Conservation (phyloP, 306 rosid species). For the Ormosia emarginata region DNA sequence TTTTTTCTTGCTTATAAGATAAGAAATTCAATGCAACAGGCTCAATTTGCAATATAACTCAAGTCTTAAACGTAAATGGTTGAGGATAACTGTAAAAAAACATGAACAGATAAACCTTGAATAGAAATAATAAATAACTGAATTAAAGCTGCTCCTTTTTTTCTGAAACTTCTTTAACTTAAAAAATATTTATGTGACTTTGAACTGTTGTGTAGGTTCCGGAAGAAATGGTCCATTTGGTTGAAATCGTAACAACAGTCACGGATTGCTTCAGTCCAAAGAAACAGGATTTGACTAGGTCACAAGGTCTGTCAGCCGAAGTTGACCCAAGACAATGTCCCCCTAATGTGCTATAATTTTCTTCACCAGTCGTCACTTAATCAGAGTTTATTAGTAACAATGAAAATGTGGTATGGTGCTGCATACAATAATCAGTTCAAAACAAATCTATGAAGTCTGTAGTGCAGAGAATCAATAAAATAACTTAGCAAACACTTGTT, state of each 20-base stretch:
- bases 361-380: background rate
- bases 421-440: background rate
- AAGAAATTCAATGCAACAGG: background rate
- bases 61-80: background rate
- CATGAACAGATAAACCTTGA: background rate
- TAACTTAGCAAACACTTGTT: background rate
- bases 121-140: background rate
- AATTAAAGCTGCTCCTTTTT: background rate
- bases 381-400: background rate
- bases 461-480: background rate
- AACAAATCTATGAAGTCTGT: background rate
- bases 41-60: background rate
- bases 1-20: background rate
- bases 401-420: background rate
- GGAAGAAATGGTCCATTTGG: background rate
- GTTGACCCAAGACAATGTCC: background rate
- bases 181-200: background rate
- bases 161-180: background rate
- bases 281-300: slow-evolving; percentile 32
- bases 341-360: slow-evolving; percentile 10
- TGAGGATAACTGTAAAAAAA: background rate
- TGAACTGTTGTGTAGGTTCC: background rate
- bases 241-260: background rate
- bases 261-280: background rate
- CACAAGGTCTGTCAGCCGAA: slow-evolving; percentile 20